Conservation (phyloP, 495 filamentous ascomycete genomes). For the Letharia columbiana region DNA sequence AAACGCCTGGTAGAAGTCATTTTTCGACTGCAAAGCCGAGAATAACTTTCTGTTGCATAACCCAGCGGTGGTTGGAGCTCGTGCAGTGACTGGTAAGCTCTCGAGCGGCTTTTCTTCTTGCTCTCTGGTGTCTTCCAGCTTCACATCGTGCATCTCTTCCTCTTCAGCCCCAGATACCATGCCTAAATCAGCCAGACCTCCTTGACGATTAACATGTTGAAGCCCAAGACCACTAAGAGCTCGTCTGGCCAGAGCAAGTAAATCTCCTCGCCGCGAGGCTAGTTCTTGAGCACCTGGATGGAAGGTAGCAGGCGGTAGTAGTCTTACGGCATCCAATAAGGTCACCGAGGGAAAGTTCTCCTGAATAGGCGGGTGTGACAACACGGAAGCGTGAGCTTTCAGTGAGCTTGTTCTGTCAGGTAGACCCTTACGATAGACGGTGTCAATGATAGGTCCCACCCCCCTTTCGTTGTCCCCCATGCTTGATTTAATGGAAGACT, state of each 20-base stretch:
- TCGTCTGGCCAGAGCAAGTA: slow-evolving; percentile 70
- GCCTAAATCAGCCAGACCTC: slow-evolving; percentile 60
- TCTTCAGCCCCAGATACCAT: slow-evolving; percentile 39
- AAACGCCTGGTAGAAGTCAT: slow-evolving; percentile 34
- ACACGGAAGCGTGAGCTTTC: slow-evolving; percentile 21
- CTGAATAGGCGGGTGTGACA: not conserved
- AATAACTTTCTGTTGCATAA: slow-evolving; percentile 44
- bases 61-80: slow-evolving; percentile 30
- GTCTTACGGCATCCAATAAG: slow-evolving; percentile 16
- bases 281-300: slow-evolving; percentile 72
- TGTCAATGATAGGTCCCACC: not conserved
- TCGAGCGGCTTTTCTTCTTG: not conserved
- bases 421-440: slow-evolving; percentile 22
- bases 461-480: slow-evolving; percentile 31
- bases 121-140: slow-evolving; percentile 34
- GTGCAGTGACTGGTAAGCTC: slow-evolving; percentile 6
- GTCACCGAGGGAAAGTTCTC: slow-evolving; percentile 11
- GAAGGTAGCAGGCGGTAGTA: slow-evolving; percentile 25
- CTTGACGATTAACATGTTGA: slow-evolving; percentile 60
- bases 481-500: slow-evolving; percentile 29
- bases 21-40: slow-evolving; percentile 41
- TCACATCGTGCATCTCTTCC: slow-evolving; percentile 45
- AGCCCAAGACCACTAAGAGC: slow-evolving; percentile 66
- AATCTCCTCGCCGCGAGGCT: slow-evolving; percentile 70
- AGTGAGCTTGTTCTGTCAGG: slow-evolving; percentile 42